Conservation (phyloP, 2,329 filamentous ascomycete genomes). For the Hypoxylon sp. region DNA sequence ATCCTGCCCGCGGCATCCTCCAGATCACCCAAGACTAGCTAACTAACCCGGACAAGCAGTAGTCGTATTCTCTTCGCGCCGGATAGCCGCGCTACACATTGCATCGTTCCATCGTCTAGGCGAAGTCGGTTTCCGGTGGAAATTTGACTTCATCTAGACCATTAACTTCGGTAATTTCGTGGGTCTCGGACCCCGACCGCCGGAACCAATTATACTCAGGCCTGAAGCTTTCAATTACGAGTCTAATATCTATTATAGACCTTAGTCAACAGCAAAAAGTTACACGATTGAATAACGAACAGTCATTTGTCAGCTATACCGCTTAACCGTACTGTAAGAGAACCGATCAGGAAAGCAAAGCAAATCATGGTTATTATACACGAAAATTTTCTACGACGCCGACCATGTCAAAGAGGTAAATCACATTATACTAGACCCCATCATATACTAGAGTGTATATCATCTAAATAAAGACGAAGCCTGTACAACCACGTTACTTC, state of each 20-base stretch:
- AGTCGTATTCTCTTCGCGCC: constrained; percentile 28
- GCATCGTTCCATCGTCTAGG: constrained; percentile 16
- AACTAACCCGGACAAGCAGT: constrained; percentile 27
- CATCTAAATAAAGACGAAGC: background rate
- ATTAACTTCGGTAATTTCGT: constrained; percentile 35
- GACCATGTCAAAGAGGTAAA: background rate
- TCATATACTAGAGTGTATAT: background rate
- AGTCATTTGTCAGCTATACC: background rate
- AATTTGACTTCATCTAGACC: constrained; percentile 36
- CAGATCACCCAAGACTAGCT: constrained; percentile 18
- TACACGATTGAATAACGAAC: constrained; percentile 34
- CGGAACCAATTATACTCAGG: constrained; percentile 27
- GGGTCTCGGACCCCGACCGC: constrained; percentile 22
- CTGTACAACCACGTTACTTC: background rate
- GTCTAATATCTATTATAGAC: constrained; percentile 20
- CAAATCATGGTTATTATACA: background rate
- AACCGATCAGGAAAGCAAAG: background rate
- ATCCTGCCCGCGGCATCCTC: constrained; percentile 12
- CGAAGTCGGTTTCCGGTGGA: constrained; percentile 29
- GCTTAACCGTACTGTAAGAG: background rate
- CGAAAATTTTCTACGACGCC: background rate
- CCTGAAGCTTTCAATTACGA: constrained; percentile 17
- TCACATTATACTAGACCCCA: background rate
- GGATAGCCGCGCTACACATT: constrained; percentile 28
- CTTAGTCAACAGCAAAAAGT: constrained; percentile 10